Conservation (phyloP, 208 protist species). For the Paratrypanosoma confusum region DNA sequence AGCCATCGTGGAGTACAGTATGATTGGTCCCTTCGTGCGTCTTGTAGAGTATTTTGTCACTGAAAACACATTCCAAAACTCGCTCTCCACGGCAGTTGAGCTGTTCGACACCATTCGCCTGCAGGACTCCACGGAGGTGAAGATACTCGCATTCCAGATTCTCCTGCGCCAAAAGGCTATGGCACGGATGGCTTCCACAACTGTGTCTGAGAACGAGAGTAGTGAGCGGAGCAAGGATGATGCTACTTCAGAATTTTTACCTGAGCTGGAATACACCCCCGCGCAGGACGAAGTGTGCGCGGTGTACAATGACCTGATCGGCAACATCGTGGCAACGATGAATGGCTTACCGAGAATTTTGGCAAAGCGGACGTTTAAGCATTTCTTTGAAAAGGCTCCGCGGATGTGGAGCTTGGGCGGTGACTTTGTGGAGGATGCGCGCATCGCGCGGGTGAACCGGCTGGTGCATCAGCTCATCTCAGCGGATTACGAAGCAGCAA, state of each 20-base stretch:
- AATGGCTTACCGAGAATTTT: constrained; percentile 6
- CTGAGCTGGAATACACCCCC: too few relatives aligned
- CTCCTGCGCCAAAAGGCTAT: too few relatives aligned
- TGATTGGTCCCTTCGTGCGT: constrained; percentile 82
- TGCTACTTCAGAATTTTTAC: too few relatives aligned
- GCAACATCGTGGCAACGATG: constrained; percentile 11
- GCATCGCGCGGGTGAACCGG: constrained; percentile 43
- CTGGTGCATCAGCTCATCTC: constrained; percentile 53
- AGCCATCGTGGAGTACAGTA: constrained; percentile 86
- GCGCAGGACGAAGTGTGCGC: constrained; percentile 59
- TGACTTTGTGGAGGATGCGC: constrained; percentile 51
- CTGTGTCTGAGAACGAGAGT: too few relatives aligned
- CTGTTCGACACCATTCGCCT: constrained; percentile 61
- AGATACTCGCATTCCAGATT: constrained; percentile 83
- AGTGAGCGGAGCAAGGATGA: too few relatives aligned
- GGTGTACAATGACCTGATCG: constrained; percentile 5
- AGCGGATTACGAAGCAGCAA: constrained; percentile 72
- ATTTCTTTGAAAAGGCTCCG: constrained; percentile 63
- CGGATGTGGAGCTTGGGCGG: constrained; percentile 63
- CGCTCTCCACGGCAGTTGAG: constrained; percentile 42
- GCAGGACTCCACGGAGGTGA: constrained; percentile 52
- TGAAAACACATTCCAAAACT: constrained; percentile 72
- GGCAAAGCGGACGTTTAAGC: constrained; percentile 62
- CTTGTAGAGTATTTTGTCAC: constrained; percentile 80
- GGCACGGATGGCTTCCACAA: too few relatives aligned